Base-by-base conservation (phyloP, 140 eudicot species). In the Oenanthe javanica region DNA sequence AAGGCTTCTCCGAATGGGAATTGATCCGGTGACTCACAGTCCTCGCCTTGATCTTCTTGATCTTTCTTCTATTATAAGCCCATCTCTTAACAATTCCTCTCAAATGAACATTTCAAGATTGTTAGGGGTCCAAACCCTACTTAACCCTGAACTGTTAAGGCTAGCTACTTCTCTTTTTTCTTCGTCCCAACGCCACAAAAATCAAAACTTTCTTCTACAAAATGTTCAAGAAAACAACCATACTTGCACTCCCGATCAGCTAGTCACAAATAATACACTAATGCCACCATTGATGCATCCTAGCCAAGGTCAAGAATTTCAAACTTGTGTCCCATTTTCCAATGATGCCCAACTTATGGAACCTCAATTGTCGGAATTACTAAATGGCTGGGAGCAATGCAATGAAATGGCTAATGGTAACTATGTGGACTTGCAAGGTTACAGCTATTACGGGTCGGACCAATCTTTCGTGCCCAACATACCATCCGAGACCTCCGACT, bases 1-100 rank as follows among this genome's bases (percentile, higher is more conserved):
- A 77, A 85, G 71, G 77, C 93, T 89, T 83, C 86, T 87, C 45
- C 81, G 89, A 6, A 89, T 87, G 90, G 93, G 93, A 81, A 89
- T 89, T 48, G 93, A 89, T 74, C 93, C 93, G 0, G 89, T 87
- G 40, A 89, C 93, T 49, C 93, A 89, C 78, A 87, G 36, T 31
- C 90, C 93, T 49, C 89, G 93, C 9, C 87, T 89, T 46, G 93
- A 89, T 83, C 89, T 89, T 61, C 80, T 81, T 59, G 80, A 81
- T 25, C 38, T 81, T 67, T 87, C 93, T 31, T 85, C 93, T 27
- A 79, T 89, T 81, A 57, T 89, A 64, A 86, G 79, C 81, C 69
- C 84, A 4, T 77, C 89, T 50, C 27, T 85, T 21, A 79, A n/a
- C 57, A 73, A 85, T 72, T 16, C 84, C 3, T 80, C 84, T 31